Evolutionary conservation across 164 flowering plant species (phyloP).

Genomic region (Vitis rotundifolia): DNA sequence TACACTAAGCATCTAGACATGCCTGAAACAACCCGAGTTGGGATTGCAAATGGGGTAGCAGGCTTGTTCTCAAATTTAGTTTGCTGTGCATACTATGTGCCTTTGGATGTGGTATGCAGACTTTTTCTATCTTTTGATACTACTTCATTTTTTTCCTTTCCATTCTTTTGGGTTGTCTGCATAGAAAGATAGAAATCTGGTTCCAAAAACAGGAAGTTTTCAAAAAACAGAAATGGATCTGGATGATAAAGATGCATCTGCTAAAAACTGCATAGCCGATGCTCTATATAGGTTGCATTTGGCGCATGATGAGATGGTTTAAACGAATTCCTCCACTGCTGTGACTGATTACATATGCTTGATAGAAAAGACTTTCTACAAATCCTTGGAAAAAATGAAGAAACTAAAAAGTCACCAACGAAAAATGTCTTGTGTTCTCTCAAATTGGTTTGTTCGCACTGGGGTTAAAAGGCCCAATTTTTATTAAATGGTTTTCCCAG

Average conservation of each 20-base stretch:
- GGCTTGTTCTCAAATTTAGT: slow-evolving; percentile 72
- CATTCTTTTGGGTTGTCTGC: slow-evolving; percentile 1
- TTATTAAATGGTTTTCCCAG: too few relatives aligned
- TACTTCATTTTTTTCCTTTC: neutral
- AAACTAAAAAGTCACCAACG: too few relatives aligned
- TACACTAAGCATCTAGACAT: slow-evolving; percentile 46
- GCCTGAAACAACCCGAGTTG: slow-evolving; percentile 72
- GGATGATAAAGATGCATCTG: neutral
- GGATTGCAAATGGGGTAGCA: slow-evolving; percentile 71
- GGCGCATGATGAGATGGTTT: neutral
- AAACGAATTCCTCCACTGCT: neutral
- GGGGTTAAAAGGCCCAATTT: too few relatives aligned
- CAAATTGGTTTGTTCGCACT: too few relatives aligned
- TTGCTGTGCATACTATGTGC: slow-evolving; percentile 67
- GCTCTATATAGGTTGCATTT: neutral
- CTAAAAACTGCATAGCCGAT: neutral
- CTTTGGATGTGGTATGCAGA: slow-evolving; percentile 80
- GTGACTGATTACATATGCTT: neutral
- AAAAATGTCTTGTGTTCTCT: too few relatives aligned
- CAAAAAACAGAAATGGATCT: too few relatives aligned
- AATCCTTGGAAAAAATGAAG: too few relatives aligned
- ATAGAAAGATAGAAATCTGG: neutral
- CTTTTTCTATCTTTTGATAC: neutral
- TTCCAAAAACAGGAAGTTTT: neutral
- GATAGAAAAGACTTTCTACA: neutral